Evolutionary conservation across 2,329 filamentous ascomycete genomes (phyloP), one percentile per base, ranked within the genome.

Genomic region (Cladophialophora chaetospira): DNA sequence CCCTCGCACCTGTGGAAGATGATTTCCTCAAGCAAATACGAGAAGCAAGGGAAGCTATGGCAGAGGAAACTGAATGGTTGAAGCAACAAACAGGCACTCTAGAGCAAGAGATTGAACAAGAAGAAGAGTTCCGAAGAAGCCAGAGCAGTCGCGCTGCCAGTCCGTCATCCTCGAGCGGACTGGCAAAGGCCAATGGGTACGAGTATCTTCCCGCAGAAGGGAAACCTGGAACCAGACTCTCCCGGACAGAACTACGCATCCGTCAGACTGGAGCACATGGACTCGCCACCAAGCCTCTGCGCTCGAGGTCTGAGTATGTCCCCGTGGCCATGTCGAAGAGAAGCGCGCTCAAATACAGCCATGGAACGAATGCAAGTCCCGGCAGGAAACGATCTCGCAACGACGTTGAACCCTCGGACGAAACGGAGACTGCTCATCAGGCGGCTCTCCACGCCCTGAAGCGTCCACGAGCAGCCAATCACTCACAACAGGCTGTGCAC

Each of bases 161-260:
- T 36, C 38, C 36, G 43, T 38, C 26, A 10, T 62, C 58, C 13
- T 25, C 59, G 10, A 57, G 36, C 42, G 58, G 62, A 43, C 57
- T 68, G 50, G 61, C 64, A 17, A 61, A 50, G 25, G 65, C 70
- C 26, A 72, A 74, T 50, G 72, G 74, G 5, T 73, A 74, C 54
- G 68, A 75, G 46, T 71, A 77, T 47, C 71, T 73, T 2, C 68
- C 75, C 54, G 72, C 36, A 10, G 68, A 71, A 35, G 69, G 66
- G 1, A 68, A 71, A 13, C 64, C 72, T 21, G 74, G 73, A 9
- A 65, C 73, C 4, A 73, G 69, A 6, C 62, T 77, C 53, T 77
- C 75, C 42, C 70, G 75, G 15, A 75, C 74, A 0, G 75, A 77
- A 57, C 68, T 73, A 61, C 67, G 75, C 26, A 74, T 77, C 28